phyloP scores from a whole-genome alignment of 1,284 basidiomycete genomes.

The Rhizopogon parksii region DNA sequence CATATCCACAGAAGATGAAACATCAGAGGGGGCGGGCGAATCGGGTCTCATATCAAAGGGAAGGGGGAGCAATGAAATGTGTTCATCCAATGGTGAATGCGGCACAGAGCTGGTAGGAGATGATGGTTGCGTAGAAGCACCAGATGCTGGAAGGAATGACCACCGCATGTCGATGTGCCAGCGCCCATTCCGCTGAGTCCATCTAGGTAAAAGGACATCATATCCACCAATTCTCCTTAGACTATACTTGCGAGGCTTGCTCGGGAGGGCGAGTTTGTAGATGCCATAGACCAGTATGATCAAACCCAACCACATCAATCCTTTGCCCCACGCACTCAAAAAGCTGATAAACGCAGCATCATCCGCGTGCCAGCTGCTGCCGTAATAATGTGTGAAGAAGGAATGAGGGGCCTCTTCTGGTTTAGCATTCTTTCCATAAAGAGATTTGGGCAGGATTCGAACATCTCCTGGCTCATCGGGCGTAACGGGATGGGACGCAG shows the following conservation, averaged over 20 bases:
- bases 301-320: constrained; percentile 76
- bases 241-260: constrained; percentile 50
- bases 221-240: constrained; percentile 63
- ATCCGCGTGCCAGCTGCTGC: constrained; percentile 94
- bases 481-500: constrained; percentile 64
- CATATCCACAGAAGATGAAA: constrained; percentile 35
- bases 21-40: constrained; percentile 48
- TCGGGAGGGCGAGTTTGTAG: constrained; percentile 51
- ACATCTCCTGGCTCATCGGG: constrained; percentile 54
- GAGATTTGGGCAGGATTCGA: constrained; percentile 85
- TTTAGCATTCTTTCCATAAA: constrained; percentile 96
- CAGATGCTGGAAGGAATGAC: constrained; percentile 45
- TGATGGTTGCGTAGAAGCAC: constrained; percentile 40
- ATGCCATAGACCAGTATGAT: constrained; percentile 65
- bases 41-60: constrained; percentile 51
- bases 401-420: constrained; percentile 80
- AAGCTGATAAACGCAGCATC: constrained; percentile 92
- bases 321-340: constrained; percentile 81
- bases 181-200: constrained; percentile 59
- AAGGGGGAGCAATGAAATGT: constrained; percentile 57
- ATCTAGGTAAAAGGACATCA: constrained; percentile 67
- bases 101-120: constrained; percentile 40
- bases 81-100: constrained; percentile 42
- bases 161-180: constrained; percentile 68
- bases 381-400: constrained; percentile 95